phyloP scores from a whole-genome alignment of 2,329 filamentous ascomycete species.

The Ilyonectria mors-panacis region DNA sequence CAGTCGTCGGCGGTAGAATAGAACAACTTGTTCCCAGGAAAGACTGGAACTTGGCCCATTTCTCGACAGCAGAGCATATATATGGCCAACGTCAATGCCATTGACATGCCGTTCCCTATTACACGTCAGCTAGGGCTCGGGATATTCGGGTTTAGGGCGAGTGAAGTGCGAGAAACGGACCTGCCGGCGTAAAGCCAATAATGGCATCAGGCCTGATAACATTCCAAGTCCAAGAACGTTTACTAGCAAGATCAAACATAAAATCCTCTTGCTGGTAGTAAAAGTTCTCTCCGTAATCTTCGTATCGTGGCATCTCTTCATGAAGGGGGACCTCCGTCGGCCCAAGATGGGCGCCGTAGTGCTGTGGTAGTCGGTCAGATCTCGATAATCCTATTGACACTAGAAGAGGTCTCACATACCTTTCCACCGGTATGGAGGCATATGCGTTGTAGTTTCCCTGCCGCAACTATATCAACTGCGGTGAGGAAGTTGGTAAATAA shows the following conservation, averaged over 20 bases:
- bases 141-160: background rate
- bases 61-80: constrained; percentile 37
- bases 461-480: constrained; percentile 33
- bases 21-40: constrained; percentile 38
- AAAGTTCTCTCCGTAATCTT: constrained; percentile 37
- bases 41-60: constrained; percentile 30
- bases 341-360: constrained; percentile 37
- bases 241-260: constrained; percentile 27
- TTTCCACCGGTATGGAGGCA: constrained; percentile 38
- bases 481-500: constrained; percentile 36
- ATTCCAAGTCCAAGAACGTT: constrained; percentile 38
- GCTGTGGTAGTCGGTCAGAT: constrained; percentile 9
- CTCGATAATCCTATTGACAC: background rate
- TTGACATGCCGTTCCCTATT: constrained; percentile 37
- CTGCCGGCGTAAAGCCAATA: constrained; percentile 35
- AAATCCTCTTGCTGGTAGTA: constrained; percentile 38
- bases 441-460: constrained; percentile 27
- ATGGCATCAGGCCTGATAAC: constrained; percentile 37
- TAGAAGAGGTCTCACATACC: background rate
- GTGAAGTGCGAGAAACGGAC: background rate
- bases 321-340: constrained; percentile 35
- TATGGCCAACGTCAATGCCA: constrained; percentile 34
- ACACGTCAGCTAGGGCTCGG: background rate
- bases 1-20: constrained; percentile 29
- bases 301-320: constrained; percentile 35